A percentile compares a stretch with the other conserved stretches of the same genome.
Evolutionary conservation across 31 red algal genomes (phyloP).

Genomic region (Asparagopsis taxiformis): DNA sequence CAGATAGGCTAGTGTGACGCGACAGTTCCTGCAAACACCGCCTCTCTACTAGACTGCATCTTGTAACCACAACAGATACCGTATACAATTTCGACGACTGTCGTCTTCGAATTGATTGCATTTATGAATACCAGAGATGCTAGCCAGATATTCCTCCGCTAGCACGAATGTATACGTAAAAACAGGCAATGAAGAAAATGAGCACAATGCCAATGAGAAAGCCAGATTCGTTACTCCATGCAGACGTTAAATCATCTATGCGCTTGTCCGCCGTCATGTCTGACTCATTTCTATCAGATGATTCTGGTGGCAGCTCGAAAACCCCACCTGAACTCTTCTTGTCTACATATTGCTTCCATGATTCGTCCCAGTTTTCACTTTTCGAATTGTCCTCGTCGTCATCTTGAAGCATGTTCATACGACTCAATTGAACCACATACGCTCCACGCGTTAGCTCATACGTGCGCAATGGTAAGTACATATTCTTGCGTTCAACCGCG

Average conservation of each 20-base stretch:
- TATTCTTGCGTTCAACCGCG: too few relatives aligned
- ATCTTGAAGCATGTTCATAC: constrained; percentile 8
- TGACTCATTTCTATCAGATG: background rate
- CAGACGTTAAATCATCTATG: constrained; percentile 30
- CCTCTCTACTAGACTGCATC: too few relatives aligned
- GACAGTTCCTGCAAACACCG: too few relatives aligned
- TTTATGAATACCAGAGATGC: too few relatives aligned
- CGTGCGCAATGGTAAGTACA: too few relatives aligned
- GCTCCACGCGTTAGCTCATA: too few relatives aligned
- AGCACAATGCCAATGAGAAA: constrained; percentile 36
- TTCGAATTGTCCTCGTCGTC: background rate
- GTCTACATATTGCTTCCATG: constrained; percentile 43
- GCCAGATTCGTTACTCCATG: constrained; percentile 48
- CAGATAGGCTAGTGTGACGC: background rate
- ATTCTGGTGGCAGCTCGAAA: constrained; percentile 31
- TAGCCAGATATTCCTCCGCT: constrained; percentile 40
- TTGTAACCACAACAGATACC: too few relatives aligned
- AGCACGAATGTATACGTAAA: constrained; percentile 42
- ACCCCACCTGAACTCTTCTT: constrained; percentile 34
- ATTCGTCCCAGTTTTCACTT: constrained; percentile 41
- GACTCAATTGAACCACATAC: too few relatives aligned
- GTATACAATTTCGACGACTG: too few relatives aligned
- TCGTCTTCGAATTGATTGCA: too few relatives aligned
- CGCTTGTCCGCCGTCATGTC: constrained; percentile 24
- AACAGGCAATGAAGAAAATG: constrained; percentile 43